Evolutionary conservation across 2,329 filamentous ascomycete genomes (phyloP).

Genomic region (Diaporthe sp.): DNA sequence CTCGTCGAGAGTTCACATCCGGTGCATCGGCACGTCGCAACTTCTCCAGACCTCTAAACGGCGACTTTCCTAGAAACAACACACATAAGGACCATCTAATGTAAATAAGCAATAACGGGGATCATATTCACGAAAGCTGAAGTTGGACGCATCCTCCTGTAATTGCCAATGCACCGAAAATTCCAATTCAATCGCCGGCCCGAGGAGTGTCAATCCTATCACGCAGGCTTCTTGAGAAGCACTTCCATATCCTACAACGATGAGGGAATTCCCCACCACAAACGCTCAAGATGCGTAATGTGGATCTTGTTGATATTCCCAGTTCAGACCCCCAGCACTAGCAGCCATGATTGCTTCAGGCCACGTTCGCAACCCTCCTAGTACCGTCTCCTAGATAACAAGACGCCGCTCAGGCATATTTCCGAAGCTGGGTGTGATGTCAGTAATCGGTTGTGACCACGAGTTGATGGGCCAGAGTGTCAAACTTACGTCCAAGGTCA

Average conservation of each 20-base stretch:
- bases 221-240: neutral
- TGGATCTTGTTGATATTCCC: neutral
- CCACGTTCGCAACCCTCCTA: too few relatives aligned
- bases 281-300: neutral
- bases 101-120: too few relatives aligned
- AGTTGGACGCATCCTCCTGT: neutral
- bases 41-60: neutral
- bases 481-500: slow-evolving; percentile 92
- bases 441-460: slow-evolving; percentile 34
- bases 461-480: neutral
- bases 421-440: slow-evolving; percentile 34
- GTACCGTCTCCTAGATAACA: neutral
- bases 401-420: slow-evolving; percentile 29
- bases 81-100: too few relatives aligned
- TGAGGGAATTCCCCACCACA: neutral
- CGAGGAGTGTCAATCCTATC: neutral
- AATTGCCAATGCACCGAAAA: neutral
- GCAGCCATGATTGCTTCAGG: neutral
- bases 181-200: neutral
- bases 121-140: neutral
- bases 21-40: neutral
- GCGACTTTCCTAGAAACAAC: neutral
- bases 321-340: neutral
- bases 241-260: neutral
- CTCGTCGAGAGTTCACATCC: too few relatives aligned